Percentiles rank a stretch among this genome's conserved stretches.
phyloP scores from a whole-genome alignment of 169 alveolate species.

The Cryptosporidium parvum region DNA sequence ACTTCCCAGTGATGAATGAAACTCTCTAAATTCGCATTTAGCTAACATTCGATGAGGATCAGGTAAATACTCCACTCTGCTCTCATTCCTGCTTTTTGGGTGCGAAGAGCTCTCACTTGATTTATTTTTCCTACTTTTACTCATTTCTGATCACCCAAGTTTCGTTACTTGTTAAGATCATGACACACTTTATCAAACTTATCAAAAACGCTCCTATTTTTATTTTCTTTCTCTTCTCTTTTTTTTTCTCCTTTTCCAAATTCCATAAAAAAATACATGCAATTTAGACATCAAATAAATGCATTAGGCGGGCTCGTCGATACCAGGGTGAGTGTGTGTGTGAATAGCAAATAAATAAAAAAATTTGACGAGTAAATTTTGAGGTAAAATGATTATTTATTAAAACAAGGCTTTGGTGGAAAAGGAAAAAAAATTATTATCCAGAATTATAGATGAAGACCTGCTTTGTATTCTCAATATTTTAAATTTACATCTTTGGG shows the following conservation, averaged over 20 bases:
- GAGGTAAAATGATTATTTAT: slow-evolving; percentile 10
- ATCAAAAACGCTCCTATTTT: background rate
- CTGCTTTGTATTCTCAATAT: background rate
- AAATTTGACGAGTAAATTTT: background rate
- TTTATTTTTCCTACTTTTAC: slow-evolving; percentile 13
- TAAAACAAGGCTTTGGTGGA: background rate
- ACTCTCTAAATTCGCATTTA: slow-evolving; percentile 37
- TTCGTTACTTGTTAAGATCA: background rate
- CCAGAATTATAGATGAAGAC: background rate
- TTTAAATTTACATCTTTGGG: background rate
- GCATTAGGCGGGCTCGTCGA: slow-evolving; percentile 74
- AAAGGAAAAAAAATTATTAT: background rate
- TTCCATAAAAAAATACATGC: slow-evolving; percentile 27
- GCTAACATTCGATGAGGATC: slow-evolving; percentile 48
- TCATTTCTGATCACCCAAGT: background rate
- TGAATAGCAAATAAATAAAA: slow-evolving; percentile 18
- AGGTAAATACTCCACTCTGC: slow-evolving; percentile 43
- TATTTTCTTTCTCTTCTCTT: background rate
- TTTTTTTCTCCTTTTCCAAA: background rate
- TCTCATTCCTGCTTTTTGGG: slow-evolving; percentile 12
- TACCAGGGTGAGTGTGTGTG: slow-evolving; percentile 73
- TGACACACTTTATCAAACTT: background rate
- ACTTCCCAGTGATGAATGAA: slow-evolving; percentile 49
- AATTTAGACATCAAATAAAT: slow-evolving; percentile 33
- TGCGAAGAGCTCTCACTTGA: background rate